Evolutionary conservation across 129 eudicot genomes (phyloP), one percentile per base, ranked within the genome.

Genomic region (Helianthus tuberosus): DNA sequence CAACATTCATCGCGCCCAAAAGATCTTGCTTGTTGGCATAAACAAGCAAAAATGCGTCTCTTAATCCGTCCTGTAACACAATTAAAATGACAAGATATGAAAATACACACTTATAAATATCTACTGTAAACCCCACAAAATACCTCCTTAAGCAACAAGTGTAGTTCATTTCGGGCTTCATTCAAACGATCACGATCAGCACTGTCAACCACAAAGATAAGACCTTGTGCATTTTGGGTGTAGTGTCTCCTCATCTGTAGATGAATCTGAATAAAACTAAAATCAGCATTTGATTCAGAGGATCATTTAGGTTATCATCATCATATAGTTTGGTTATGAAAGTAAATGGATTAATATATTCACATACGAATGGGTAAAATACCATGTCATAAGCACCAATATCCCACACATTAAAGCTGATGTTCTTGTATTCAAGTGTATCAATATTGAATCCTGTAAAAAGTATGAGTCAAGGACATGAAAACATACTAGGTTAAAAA

Each of bases 301-400:
- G 10, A 43, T 43, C 2, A 43, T 43, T 6, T 6, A 43, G 10
- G 47, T 43, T 43, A 43, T 43, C 11, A 6, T 43, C 47, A 43
- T 43, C 47, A 43, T 6, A 43, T 43, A 43, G 47, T 43, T 43
- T 43, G 47, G 47, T 43, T 43, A 43, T 6, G 11, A 43, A 43
- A 49, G 52, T 10, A 12, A 48, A 48, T 48, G 52, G 52, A 43
- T 48, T 15, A 48, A 48, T 48, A 48, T 12, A 11, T 48, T 2
- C 14, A 12, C 11, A 48, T 48, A 20, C 23, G 23, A 20, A 20
- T 20, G 23, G 12, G 14, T 3, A 48, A 48, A 48, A 48, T 48
- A 80, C 88, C 88, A 80, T 80, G 77, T 80, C 88, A 23, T 84
- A 82, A 84, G 82, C 85, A 35, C 88, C 88, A 73, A 84, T 82